A percentile compares a stretch with the other conserved stretches of the same genome.
Conservation (phyloP, 805 yeast species). For the Cyberlindnera saturnus region DNA sequence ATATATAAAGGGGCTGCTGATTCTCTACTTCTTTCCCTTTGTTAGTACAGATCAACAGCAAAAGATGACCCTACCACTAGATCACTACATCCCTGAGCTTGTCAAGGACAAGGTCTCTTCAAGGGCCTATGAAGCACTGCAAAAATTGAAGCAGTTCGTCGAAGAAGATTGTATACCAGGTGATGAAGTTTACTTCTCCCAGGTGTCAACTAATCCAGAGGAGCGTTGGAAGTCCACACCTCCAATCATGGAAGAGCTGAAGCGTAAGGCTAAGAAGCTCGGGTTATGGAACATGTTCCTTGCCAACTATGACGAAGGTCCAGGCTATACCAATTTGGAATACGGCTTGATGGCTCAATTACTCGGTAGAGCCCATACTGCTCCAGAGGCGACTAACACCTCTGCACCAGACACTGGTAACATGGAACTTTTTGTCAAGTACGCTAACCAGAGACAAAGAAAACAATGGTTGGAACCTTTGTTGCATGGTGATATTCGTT, state of each 20-base stretch:
- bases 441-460: slow-evolving; percentile 37
- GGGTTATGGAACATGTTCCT: slow-evolving; percentile 58
- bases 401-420: slow-evolving; percentile 64
- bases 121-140: slow-evolving; percentile 28
- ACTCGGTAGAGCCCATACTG: slow-evolving; percentile 47
- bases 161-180: slow-evolving; percentile 54
- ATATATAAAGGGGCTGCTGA: too few species aligned
- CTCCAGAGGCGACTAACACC: slow-evolving; percentile 56
- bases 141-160: slow-evolving; percentile 42
- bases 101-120: slow-evolving; percentile 29
- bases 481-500: slow-evolving; percentile 47
- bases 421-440: slow-evolving; percentile 35
- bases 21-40: too few species aligned
- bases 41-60: not conserved
- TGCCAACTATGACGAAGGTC: slow-evolving; percentile 39
- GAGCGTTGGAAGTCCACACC: slow-evolving; percentile 45
- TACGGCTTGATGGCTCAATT: slow-evolving; percentile 62
- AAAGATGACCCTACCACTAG: slow-evolving; percentile 10
- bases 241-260: slow-evolving; percentile 42
- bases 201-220: slow-evolving; percentile 33
- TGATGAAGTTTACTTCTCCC: slow-evolving; percentile 37
- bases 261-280: slow-evolving; percentile 42
- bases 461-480: slow-evolving; percentile 46
- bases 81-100: slow-evolving; percentile 28
- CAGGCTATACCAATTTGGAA: slow-evolving; percentile 56